Percentiles rank a stretch among this genome's conserved stretches.
Conservation (phyloP, 208 protist species). For the Leptomonas pyrrhocoris region DNA sequence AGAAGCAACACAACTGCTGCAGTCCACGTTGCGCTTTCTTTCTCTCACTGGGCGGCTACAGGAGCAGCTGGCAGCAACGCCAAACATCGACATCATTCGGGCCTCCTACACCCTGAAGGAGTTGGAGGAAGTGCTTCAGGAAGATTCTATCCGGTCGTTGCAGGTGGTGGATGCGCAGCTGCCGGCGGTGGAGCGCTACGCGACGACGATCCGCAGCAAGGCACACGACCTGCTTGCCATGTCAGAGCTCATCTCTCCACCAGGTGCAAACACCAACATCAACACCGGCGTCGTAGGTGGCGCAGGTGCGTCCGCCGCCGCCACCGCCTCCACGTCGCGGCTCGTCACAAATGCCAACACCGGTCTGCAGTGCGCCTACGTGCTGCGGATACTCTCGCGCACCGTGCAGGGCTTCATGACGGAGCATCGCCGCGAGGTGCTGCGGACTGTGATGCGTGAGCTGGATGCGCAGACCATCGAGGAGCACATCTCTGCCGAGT, state of each 20-base stretch:
- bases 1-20: conserved; percentile 49
- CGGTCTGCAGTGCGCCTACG: conserved; percentile 68
- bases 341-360: conserved; percentile 42
- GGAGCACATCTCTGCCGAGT: conserved; percentile 42
- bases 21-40: conserved; percentile 57
- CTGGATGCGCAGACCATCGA: conserved; percentile 59
- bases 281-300: no score
- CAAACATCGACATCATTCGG: conserved; percentile 46
- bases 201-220: conserved; percentile 49
- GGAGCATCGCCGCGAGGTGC: conserved; percentile 74
- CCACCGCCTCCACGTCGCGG: conserved; percentile 13
- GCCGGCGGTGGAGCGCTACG: conserved; percentile 47
- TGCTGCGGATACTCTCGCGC: conserved; percentile 54
- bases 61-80: conserved; percentile 35
- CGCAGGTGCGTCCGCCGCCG: neutral
- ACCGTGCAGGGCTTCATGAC: conserved; percentile 67
- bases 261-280: neutral
- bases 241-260: conserved; percentile 26
- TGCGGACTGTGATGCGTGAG: conserved; percentile 66
- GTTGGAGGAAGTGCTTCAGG: conserved; percentile 64
- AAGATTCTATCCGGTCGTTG: conserved; percentile 41
- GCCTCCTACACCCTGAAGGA: conserved; percentile 68
- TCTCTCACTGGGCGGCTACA: conserved; percentile 54
- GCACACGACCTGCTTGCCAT: conserved; percentile 62
- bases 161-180: conserved; percentile 70